Conservation (phyloP, 495 filamentous ascomycete genomes). For the Penicillium subrubescens region DNA sequence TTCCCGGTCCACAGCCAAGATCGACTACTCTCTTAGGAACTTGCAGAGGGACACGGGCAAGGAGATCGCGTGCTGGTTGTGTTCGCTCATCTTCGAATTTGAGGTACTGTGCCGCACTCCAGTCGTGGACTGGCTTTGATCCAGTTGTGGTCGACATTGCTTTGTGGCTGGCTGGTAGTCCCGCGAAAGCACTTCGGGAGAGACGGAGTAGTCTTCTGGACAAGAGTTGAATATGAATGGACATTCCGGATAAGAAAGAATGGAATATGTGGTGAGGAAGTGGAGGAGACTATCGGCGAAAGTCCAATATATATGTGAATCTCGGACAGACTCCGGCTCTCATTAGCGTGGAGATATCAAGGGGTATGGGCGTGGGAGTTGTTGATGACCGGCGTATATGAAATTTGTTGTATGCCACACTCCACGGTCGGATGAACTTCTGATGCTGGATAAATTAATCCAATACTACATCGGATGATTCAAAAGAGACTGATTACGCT, state of each 20-base stretch:
- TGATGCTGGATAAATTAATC: neutral
- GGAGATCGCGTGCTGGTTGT: conserved; percentile 47
- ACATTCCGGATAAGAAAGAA: conserved; percentile 11
- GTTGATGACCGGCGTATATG: neutral
- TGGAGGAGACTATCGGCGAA: neutral
- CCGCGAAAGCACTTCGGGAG: conserved; percentile 10
- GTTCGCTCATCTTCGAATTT: conserved; percentile 52
- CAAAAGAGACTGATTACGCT: neutral
- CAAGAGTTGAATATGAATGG: neutral
- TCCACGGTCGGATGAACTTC: neutral
- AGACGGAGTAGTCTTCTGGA: conserved; percentile 11
- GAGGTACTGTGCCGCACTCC: conserved; percentile 52
- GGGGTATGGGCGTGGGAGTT: neutral
- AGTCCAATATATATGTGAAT: neutral
- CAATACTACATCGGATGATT: conserved; percentile 1
- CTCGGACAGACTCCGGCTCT: neutral
- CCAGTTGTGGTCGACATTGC: conserved; percentile 23
- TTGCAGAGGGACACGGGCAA: conserved; percentile 37
- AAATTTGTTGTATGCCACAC: neutral
- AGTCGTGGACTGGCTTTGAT: conserved; percentile 32
- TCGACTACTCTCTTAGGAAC: conserved; percentile 48
- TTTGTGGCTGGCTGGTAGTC: conserved; percentile 6
- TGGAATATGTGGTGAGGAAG: neutral
- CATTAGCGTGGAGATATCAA: neutral
- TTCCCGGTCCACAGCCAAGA: conserved; percentile 59